Evolutionary conservation across 2,329 filamentous ascomycete species (phyloP).

Genomic region (Apiospora arundinis): DNA sequence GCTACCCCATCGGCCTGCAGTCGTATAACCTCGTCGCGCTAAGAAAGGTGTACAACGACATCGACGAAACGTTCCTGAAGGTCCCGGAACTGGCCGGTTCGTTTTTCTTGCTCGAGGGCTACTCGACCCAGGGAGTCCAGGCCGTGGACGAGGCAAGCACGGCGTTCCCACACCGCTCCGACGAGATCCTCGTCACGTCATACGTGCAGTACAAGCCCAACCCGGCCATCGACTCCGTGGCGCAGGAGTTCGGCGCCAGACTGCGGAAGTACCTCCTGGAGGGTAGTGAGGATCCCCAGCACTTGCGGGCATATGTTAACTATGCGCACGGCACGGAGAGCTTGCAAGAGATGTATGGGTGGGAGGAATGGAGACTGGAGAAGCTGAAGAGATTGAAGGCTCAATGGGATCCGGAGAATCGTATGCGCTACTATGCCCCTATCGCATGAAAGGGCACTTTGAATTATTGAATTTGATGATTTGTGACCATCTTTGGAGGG

Average conservation of each 20-base stretch:
- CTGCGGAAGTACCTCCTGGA: slow-evolving; percentile 27
- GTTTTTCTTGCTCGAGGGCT: slow-evolving; percentile 34
- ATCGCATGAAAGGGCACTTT: neutral
- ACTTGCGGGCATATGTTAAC: slow-evolving; percentile 31
- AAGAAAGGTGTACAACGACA: slow-evolving; percentile 30
- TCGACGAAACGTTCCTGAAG: slow-evolving; percentile 31
- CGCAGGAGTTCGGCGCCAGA: slow-evolving; percentile 27
- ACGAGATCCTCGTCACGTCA: slow-evolving; percentile 31
- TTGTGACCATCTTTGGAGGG: too few relatives aligned
- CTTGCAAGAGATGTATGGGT: slow-evolving; percentile 32
- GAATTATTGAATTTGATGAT: too few relatives aligned
- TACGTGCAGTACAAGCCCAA: slow-evolving; percentile 27
- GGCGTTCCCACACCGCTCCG: slow-evolving; percentile 32
- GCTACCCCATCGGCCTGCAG: slow-evolving; percentile 27
- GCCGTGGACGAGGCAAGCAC: slow-evolving; percentile 23
- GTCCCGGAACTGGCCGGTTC: slow-evolving; percentile 26
- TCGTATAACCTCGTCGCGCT: slow-evolving; percentile 35
- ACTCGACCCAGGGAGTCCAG: slow-evolving; percentile 30
- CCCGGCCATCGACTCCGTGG: slow-evolving; percentile 26
- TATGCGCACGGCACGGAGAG: slow-evolving; percentile 33
- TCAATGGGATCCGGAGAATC: slow-evolving; percentile 43
- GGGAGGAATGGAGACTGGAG: slow-evolving; percentile 39
- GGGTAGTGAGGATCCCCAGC: slow-evolving; percentile 30
- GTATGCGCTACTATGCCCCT: slow-evolving; percentile 28
- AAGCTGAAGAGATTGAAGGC: slow-evolving; percentile 40